Evolutionary conservation across 2,329 filamentous ascomycete species (phyloP).

Genomic region (Claviceps cyperi): DNA sequence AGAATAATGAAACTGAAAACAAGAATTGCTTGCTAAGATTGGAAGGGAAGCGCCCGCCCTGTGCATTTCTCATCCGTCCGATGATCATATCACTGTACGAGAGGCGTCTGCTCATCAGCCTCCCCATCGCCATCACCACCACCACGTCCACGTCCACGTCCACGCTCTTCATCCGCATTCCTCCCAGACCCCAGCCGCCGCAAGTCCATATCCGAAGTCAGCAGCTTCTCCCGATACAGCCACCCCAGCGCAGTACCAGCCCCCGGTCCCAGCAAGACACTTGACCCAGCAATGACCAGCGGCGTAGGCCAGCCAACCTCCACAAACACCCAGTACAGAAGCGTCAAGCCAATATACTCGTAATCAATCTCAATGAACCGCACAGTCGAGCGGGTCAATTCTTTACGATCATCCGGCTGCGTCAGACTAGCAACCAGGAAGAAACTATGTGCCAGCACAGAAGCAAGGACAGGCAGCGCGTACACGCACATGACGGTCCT

Average conservation of each 20-base stretch:
- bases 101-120: constrained; percentile 20
- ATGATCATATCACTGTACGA: constrained; percentile 12
- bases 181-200: constrained; percentile 6
- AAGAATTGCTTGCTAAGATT: neutral
- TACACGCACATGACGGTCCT: constrained; percentile 28
- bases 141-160: constrained; percentile 5
- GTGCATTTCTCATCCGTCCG: neutral
- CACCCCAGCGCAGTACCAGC: constrained; percentile 24
- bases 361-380: constrained; percentile 33
- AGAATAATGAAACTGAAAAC: neutral
- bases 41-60: neutral
- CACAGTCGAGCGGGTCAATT: constrained; percentile 33
- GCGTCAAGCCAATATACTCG: constrained; percentile 29
- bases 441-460: constrained; percentile 27
- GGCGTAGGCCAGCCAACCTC: constrained; percentile 32
- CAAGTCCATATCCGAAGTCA: constrained; percentile 12
- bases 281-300: constrained; percentile 16
- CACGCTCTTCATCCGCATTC: constrained; percentile 8
- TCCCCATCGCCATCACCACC: neutral
- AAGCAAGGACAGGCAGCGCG: constrained; percentile 28
- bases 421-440: constrained; percentile 24
- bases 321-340: constrained; percentile 38
- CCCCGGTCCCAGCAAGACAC: constrained; percentile 22
- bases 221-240: constrained; percentile 24
- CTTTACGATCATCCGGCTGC: constrained; percentile 28